These are phyloP conservation scores for Ceratopteris richardii DNA, from an alignment of 75 land plant genomes.

Conservation along the genomic window DNA sequence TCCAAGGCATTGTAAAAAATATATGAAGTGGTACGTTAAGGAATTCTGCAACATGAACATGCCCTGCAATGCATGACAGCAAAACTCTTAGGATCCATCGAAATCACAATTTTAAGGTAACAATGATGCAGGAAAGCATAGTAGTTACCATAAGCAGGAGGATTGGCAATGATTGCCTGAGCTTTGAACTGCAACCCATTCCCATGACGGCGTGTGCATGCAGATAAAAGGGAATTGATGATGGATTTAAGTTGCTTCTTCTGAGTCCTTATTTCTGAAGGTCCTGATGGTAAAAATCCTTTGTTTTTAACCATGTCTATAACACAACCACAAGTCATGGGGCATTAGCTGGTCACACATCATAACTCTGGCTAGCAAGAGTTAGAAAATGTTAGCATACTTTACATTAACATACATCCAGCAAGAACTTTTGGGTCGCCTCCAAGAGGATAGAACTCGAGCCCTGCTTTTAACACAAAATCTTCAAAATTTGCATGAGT, in stretches of 20 bases:
- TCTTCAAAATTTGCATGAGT: slow-evolving; percentile 91
- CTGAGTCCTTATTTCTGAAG: slow-evolving; percentile 81
- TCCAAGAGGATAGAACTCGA: slow-evolving; percentile 95
- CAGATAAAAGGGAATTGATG: slow-evolving; percentile 73
- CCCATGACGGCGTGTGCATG: slow-evolving; percentile 68
- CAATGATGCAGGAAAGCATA: background rate
- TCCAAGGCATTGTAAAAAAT: slow-evolving; percentile 99
- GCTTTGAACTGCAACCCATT: slow-evolving; percentile 69
- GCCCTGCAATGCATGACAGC: slow-evolving; percentile 47
- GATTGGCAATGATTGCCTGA: slow-evolving; percentile 95
- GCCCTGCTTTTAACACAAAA: slow-evolving; percentile 88
- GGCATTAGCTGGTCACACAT: too few species aligned
- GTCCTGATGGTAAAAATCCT: slow-evolving; percentile 91
- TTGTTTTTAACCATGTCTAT: slow-evolving; percentile 99
- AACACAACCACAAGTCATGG: background rate
- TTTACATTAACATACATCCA: slow-evolving; percentile 53
- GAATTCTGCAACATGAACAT: slow-evolving; percentile 93
- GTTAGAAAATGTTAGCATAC: slow-evolving; percentile 64
- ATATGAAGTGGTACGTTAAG: slow-evolving; percentile 83
- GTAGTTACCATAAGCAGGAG: slow-evolving; percentile 88
- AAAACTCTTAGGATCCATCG: background rate
- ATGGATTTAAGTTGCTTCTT: slow-evolving; percentile 85
- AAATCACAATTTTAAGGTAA: background rate
- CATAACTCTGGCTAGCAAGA: slow-evolving; percentile 42
- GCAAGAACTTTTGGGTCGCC: slow-evolving; percentile 97